Conservation (phyloP, 441 rosid genomes). For the Hypseocharis bilobata region DNA sequence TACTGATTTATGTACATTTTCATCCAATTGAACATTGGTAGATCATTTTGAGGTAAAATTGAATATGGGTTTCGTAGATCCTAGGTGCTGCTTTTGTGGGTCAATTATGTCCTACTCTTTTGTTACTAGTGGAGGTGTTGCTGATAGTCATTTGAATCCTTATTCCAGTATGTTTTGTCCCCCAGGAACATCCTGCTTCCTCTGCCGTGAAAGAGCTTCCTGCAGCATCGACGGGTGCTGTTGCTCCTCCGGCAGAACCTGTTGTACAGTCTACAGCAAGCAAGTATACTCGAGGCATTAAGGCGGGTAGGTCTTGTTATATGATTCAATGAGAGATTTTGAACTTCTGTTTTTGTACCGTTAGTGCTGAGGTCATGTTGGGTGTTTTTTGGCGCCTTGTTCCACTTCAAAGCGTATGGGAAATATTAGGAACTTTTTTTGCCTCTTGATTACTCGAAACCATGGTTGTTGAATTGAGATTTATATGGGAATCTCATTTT, state of each 20-base stretch:
- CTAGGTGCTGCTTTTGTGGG: constrained; percentile 2
- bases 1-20: neutral
- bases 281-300: constrained; percentile 32
- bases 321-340: neutral
- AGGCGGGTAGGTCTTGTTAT: constrained; percentile 28
- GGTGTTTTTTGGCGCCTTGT: constrained; percentile 5
- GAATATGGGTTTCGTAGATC: constrained; percentile 5
- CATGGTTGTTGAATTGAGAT: neutral
- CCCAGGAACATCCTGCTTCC: constrained; percentile 34
- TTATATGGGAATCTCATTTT: no score
- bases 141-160: neutral
- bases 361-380: constrained; percentile 6
- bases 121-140: neutral
- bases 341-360: neutral
- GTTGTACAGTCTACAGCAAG: constrained; percentile 21
- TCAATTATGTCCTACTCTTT: neutral
- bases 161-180: constrained; percentile 1
- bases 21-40: neutral
- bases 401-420: neutral
- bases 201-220: constrained; percentile 13
- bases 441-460: neutral
- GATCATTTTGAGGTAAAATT: neutral
- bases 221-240: constrained; percentile 28
- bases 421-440: neutral
- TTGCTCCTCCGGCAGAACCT: constrained; percentile 26